Percentiles rank a stretch among this genome's conserved stretches.
Evolutionary conservation across 2,329 filamentous ascomycete genomes (phyloP).

Genomic region (Lecanicillium sp.): DNA sequence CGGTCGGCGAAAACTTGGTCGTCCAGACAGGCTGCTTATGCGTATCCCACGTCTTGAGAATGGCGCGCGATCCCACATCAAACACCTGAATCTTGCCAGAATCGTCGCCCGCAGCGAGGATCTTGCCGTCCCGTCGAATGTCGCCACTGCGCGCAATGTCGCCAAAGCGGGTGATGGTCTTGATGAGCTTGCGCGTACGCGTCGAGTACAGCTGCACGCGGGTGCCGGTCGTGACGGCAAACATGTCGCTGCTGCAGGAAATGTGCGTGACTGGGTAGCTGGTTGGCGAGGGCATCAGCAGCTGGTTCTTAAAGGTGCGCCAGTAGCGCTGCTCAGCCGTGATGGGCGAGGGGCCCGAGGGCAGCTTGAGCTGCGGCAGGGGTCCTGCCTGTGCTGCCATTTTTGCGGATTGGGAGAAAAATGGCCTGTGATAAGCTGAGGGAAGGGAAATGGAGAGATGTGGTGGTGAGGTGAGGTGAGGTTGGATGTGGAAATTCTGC

Average conservation of each 20-base stretch:
- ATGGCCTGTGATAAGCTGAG: too few relatives aligned
- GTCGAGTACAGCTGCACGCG: slow-evolving; percentile 91
- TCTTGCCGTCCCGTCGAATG: slow-evolving; percentile 77
- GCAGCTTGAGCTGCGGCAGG: slow-evolving; percentile 72
- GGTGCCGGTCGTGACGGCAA: slow-evolving; percentile 90
- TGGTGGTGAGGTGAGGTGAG: too few relatives aligned
- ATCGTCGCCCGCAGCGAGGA: slow-evolving; percentile 87
- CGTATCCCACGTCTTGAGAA: slow-evolving; percentile 89
- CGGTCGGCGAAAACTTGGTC: slow-evolving; percentile 83
- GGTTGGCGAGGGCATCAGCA: slow-evolving; percentile 83
- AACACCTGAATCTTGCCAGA: slow-evolving; percentile 91
- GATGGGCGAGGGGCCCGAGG: slow-evolving; percentile 70
- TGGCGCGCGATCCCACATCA: slow-evolving; percentile 78
- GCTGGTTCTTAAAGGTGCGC: slow-evolving; percentile 87
- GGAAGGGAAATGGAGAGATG: too few relatives aligned
- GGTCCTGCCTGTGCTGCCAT: slow-evolving; percentile 87
- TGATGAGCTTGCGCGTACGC: slow-evolving; percentile 82
- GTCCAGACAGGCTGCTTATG: slow-evolving; percentile 93
- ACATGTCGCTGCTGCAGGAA: slow-evolving; percentile 66
- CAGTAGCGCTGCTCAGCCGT: slow-evolving; percentile 95
- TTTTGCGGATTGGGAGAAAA: slow-evolving; percentile 16
- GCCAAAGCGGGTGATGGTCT: slow-evolving; percentile 90
- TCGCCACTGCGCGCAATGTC: slow-evolving; percentile 86
- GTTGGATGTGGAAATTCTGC: too few relatives aligned
- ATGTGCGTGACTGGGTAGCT: slow-evolving; percentile 88